phyloP scores from a whole-genome alignment of 192 early-diverging fungal species.

The Physocladia obscura region DNA sequence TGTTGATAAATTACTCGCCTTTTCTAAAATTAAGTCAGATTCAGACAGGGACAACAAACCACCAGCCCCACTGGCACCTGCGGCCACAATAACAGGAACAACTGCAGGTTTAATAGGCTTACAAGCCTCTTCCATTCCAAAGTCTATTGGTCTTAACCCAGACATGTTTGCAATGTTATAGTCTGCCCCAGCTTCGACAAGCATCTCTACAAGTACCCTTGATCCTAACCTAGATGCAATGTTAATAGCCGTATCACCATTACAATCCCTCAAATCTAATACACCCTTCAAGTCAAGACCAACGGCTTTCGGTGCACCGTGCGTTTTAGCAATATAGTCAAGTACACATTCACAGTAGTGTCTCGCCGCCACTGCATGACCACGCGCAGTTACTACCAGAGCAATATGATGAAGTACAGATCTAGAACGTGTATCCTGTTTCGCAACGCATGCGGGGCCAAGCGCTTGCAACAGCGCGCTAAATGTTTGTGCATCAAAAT shows the following conservation, averaged over 20 bases:
- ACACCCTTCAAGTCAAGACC: slow-evolving; percentile 36
- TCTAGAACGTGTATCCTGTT: slow-evolving; percentile 75
- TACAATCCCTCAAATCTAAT: slow-evolving; percentile 66
- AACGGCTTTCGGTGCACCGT: slow-evolving; percentile 18
- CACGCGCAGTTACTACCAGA: slow-evolving; percentile 65
- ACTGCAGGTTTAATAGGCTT: too few relatives aligned
- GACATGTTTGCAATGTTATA: slow-evolving; percentile 67
- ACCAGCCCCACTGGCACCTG: neutral
- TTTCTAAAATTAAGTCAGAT: neutral
- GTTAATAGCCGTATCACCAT: slow-evolving; percentile 83
- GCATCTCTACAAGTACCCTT: slow-evolving; percentile 72
- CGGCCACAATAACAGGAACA: neutral
- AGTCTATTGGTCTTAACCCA: slow-evolving; percentile 77
- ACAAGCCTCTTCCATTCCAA: slow-evolving; percentile 37
- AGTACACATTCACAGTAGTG: slow-evolving; percentile 92
- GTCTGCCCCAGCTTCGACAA: slow-evolving; percentile 73
- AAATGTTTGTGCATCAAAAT: slow-evolving; percentile 82
- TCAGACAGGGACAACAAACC: too few relatives aligned
- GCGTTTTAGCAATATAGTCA: slow-evolving; percentile 56
- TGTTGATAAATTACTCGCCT: slow-evolving; percentile 4
- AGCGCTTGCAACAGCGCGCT: slow-evolving; percentile 70
- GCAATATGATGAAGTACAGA: slow-evolving; percentile 93
- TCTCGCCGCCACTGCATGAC: slow-evolving; percentile 67
- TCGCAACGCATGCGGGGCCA: slow-evolving; percentile 65
- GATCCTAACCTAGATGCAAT: slow-evolving; percentile 81